Evolutionary conservation across 1,284 basidiomycete species (phyloP).

Genomic region (Chalciporus sp.): DNA sequence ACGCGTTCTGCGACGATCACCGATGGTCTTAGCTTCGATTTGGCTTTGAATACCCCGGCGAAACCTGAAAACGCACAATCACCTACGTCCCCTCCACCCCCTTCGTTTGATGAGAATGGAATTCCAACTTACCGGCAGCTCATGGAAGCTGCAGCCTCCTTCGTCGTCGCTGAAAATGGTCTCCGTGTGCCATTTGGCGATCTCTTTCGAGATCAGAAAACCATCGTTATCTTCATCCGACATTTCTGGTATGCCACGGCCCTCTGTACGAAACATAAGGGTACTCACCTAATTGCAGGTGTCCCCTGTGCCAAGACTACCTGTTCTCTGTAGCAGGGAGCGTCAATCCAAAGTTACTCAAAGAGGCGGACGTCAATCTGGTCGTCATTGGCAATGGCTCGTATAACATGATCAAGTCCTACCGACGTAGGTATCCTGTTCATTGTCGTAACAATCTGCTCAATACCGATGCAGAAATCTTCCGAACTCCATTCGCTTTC

Average conservation of each 20-base stretch:
- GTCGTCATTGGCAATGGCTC: conserved; percentile 83
- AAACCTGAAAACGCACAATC: conserved; percentile 16
- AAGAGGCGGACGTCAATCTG: conserved; percentile 55
- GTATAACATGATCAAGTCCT: conserved; percentile 71
- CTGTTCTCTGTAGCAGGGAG: conserved; percentile 65
- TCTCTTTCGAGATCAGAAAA: conserved; percentile 64
- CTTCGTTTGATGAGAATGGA: conserved; percentile 32
- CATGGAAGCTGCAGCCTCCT: conserved; percentile 59
- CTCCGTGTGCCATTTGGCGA: conserved; percentile 70
- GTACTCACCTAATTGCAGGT: conserved; percentile 43
- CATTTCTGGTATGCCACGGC: conserved; percentile 50
- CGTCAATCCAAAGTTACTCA: conserved; percentile 54
- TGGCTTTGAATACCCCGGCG: neutral
- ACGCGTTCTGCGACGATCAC: conserved; percentile 28
- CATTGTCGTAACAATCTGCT: neutral
- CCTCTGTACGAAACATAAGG: conserved; percentile 7
- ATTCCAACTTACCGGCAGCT: conserved; percentile 54
- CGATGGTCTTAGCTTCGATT: conserved; percentile 15
- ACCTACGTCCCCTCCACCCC: conserved; percentile 10
- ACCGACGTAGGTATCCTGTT: conserved; percentile 50
- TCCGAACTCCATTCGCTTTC: conserved; percentile 60
- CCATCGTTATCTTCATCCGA: conserved; percentile 75
- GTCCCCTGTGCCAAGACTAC: conserved; percentile 84
- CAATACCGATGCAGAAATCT: conserved; percentile 49
- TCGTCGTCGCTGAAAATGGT: conserved; percentile 70